Evolutionary conservation across 371 early-diverging fungal species (phyloP), one percentile per base, ranked within the genome.

Genomic region (Mortierella sp.): DNA sequence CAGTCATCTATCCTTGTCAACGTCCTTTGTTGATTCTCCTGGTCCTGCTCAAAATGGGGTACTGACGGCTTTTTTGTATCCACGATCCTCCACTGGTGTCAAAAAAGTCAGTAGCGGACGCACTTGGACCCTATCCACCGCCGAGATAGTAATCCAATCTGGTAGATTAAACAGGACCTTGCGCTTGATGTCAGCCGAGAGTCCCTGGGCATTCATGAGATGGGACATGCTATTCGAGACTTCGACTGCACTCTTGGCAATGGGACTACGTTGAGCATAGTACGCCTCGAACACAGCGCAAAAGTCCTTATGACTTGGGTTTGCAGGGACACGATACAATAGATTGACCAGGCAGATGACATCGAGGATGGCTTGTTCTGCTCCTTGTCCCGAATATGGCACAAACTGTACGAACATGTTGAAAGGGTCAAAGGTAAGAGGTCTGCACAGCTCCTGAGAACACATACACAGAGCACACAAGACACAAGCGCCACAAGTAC

Each of bases 351-450:
- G 52, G n/a, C 66, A 54, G 2, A 66, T 62, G 1, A 67, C 66
- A 39, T 66, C 67, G 25, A 66, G 73, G 67, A 72, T 66, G 0
- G 73, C 67, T 37, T 58, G 66, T 22, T 66, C 73, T 3, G 73
- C 73, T 14, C 73, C 72, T 29, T 71, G 72, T 3, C 72, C 72
- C 0, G 66, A 60, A 34, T 61, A 61, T 41, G 65, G 65, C 2
- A 71, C 62, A 61, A 71, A 60, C 72, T 71, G 22, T 27, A 22
- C 4, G 50, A 43, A 41, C 7, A 29, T 17, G 40, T 34, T 6
- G 34, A 41, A 54, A 2, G 24, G 34, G 2, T 47, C 44, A 43
- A 43, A 43, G 16, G 10, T 3, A 34, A 34, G 34, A 34, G 10
- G 10, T 34, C 10, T 34, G 34, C 10, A n/a, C n/a, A n/a, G n/a